These are phyloP conservation scores for Myriosclerotinia duriaeana DNA, from an alignment of 2,329 filamentous ascomycete genomes.

Conservation along the genomic window DNA sequence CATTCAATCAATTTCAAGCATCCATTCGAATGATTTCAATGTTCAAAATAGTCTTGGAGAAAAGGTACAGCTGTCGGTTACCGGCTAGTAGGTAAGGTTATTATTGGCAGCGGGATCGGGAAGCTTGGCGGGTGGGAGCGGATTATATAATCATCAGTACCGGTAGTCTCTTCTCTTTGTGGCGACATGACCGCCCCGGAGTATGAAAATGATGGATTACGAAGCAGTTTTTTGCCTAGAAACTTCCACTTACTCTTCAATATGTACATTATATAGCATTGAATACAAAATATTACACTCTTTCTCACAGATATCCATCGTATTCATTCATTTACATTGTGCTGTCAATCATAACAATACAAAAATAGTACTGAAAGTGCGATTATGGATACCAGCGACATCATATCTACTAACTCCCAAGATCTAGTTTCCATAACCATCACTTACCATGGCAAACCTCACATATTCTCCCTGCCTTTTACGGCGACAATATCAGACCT, in stretches of 20 bases:
- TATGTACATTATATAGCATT: constrained; percentile 10
- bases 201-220: constrained; percentile 34
- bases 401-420: constrained; percentile 34
- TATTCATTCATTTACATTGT: background rate
- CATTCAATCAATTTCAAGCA: no score
- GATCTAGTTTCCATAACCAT: constrained; percentile 47
- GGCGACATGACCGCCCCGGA: background rate
- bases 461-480: constrained; percentile 47
- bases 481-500: constrained; percentile 57
- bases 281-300: background rate
- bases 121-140: background rate
- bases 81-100: background rate
- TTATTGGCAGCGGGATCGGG: constrained; percentile 10
- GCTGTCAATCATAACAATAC: background rate
- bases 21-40: no score
- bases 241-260: constrained; percentile 30
- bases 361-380: background rate
- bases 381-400: constrained; percentile 24
- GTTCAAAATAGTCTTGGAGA: constrained; percentile 13
- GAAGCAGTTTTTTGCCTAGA: constrained; percentile 37
- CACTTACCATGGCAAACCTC: constrained; percentile 48
- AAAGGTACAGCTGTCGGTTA: constrained; percentile 10
- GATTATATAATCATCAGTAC: constrained; percentile 13
- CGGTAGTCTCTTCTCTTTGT: background rate
- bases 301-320: background rate